Base-by-base conservation (phyloP, 129 eudicot species). In the Flaveria sonorensis region DNA sequence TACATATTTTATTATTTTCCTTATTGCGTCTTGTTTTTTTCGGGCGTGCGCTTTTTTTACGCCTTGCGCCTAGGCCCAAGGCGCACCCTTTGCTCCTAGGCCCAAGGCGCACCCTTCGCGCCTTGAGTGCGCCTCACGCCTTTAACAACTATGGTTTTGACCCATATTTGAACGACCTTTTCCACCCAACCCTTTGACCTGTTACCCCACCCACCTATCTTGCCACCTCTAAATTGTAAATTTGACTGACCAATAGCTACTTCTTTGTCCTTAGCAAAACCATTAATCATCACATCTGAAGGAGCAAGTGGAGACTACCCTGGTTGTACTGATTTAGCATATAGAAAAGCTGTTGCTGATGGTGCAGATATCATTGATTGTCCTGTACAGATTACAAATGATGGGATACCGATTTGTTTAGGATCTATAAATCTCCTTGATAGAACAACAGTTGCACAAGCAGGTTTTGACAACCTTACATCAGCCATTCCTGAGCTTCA, bases 221-320 rank as follows among this genome's bases (percentile, higher is more conserved):
- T 23, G 39, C 66, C 66, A 23, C 66, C 40, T 60, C 39, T 56
- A 30, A 13, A 45, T 45, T 30, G 46, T 14, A 28, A 63, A 63
- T 63, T 15, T 32, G 23, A 76, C 52, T 80, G 69, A 73, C 45
- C 28, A 23, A 42, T 66, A 51, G 60, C 36, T 80, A 76, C 19
- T 77, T 32, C 19, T 74, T 36, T 77, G 24, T 63, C 65, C 46
- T 32, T 89, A 95, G 99, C 72, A 42, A 88, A 81, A 11, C 81
- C 89, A 70, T 74, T 85, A 86, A 85, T 91, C 81, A 89, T 95
- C 73, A 70, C 94, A 76, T 75, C 84, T 14, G 87, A 91, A 75
- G 99, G 99, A 77, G 93, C 98, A 70, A 95, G 99, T 77, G 99
- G 99, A 26, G 88, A 89, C 83, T 95, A 84, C 81, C 99, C 99